phyloP scores from a whole-genome alignment of 2,329 filamentous ascomycete genomes.

The Knoxdaviesia capensis region DNA sequence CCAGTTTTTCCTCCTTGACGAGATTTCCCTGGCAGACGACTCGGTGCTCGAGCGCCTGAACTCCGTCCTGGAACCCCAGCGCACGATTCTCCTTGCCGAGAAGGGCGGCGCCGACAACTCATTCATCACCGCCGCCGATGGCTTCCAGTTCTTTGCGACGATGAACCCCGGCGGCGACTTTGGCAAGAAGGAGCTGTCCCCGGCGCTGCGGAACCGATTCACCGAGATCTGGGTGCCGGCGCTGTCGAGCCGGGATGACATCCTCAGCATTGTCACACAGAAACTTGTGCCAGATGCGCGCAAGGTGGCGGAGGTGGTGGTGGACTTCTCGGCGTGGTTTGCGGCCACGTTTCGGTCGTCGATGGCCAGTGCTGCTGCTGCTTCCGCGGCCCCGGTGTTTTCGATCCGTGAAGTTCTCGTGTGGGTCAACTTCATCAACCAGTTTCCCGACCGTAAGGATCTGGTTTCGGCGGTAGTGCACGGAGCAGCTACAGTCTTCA shows the following conservation, averaged over 20 bases:
- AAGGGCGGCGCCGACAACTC: constrained; percentile 67
- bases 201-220: constrained; percentile 85
- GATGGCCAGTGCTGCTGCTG: constrained; percentile 37
- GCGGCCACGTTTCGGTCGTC: constrained; percentile 60
- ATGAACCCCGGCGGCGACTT: constrained; percentile 99
- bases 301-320: constrained; percentile 45
- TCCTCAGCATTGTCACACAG: constrained; percentile 64
- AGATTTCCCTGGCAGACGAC: constrained; percentile 94
- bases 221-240: constrained; percentile 97
- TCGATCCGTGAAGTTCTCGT: constrained; percentile 84
- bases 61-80: constrained; percentile 77
- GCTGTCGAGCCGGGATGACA: constrained; percentile 65
- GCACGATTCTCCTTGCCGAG: constrained; percentile 76
- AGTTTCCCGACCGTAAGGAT: constrained; percentile 24
- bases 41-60: constrained; percentile 92
- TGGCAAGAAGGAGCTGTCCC: constrained; percentile 91
- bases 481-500: constrained; percentile 85
- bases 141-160: constrained; percentile 91
- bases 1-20: constrained; percentile 82
- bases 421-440: constrained; percentile 87
- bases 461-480: constrained; percentile 39
- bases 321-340: constrained; percentile 88
- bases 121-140: constrained; percentile 50
- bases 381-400: constrained; percentile 20
- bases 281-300: constrained; percentile 43